Conservation (phyloP, 371 early-diverging fungal species). For the Rhizopus sp. region DNA sequence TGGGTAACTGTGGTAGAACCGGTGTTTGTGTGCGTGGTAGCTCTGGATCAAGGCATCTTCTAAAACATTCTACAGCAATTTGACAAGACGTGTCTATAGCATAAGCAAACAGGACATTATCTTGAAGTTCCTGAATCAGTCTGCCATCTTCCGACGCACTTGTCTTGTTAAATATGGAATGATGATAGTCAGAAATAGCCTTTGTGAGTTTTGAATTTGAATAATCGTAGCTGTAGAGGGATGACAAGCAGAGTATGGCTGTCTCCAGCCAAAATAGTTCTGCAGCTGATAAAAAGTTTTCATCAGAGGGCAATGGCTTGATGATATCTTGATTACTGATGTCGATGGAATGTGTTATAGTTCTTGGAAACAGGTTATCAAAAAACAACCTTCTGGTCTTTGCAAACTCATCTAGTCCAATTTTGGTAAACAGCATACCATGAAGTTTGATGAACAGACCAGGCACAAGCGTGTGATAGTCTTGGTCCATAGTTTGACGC, state of each 20-base stretch:
- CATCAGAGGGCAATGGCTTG: neutral
- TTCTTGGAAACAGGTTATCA: slow-evolving; percentile 30
- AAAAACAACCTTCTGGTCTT: slow-evolving; percentile 39
- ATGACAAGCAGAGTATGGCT: slow-evolving; percentile 50
- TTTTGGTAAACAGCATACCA: slow-evolving; percentile 69
- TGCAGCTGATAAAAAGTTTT: slow-evolving; percentile 8
- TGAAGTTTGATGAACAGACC: slow-evolving; percentile 58
- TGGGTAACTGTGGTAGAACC: slow-evolving; percentile 21
- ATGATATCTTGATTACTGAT: neutral
- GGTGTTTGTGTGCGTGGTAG: slow-evolving; percentile 21
- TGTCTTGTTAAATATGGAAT: slow-evolving; percentile 18
- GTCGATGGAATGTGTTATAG: neutral
- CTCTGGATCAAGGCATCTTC: slow-evolving; percentile 21
- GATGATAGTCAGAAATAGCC: slow-evolving; percentile 22
- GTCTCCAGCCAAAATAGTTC: slow-evolving; percentile 57
- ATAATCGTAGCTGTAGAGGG: slow-evolving; percentile 59
- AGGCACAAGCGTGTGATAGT: slow-evolving; percentile 26
- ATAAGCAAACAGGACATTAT: slow-evolving; percentile 33
- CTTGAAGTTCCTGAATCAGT: slow-evolving; percentile 4
- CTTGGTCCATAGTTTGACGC: neutral
- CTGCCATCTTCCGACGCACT: slow-evolving; percentile 13
- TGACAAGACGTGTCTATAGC: slow-evolving; percentile 40
- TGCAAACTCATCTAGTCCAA: slow-evolving; percentile 62
- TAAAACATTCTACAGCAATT: slow-evolving; percentile 37
- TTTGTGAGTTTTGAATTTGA: slow-evolving; percentile 49